These are phyloP conservation scores for Gnomoniopsis smithogilvyi DNA, from an alignment of 2,329 filamentous ascomycete species.

Conservation along the genomic window DNA sequence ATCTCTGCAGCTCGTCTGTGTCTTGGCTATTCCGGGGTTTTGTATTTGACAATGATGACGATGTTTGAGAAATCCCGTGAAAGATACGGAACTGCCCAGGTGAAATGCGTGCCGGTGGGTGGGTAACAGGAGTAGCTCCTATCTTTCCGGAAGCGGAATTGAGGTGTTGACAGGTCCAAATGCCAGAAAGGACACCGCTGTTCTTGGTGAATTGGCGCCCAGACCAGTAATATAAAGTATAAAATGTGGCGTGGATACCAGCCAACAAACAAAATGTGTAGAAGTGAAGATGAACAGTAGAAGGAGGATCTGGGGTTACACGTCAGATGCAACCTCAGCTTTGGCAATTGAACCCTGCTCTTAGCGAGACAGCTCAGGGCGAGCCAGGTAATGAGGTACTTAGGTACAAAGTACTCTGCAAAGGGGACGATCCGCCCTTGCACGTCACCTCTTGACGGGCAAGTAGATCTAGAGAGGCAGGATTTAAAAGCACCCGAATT, in stretches of 20 bases:
- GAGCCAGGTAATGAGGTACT: too few relatives aligned
- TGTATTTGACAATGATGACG: neutral
- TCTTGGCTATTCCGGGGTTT: constrained; percentile 2
- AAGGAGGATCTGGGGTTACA: neutral
- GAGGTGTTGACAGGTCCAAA: neutral
- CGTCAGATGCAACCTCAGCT: too few relatives aligned
- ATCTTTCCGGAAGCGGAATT: too few relatives aligned
- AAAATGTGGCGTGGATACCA: neutral
- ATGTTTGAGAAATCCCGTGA: neutral
- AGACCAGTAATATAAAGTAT: neutral
- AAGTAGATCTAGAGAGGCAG: too few relatives aligned
- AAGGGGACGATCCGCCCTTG: too few relatives aligned
- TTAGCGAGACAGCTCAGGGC: neutral
- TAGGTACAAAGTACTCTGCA: too few relatives aligned
- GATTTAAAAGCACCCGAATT: too few relatives aligned
- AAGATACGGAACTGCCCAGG: neutral
- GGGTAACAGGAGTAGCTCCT: too few relatives aligned
- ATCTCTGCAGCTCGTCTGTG: neutral
- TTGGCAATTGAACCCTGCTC: neutral
- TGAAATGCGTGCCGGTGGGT: neutral
- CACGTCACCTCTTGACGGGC: too few relatives aligned
- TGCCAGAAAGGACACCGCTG: neutral
- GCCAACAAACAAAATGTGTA: neutral
- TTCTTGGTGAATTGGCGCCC: neutral
- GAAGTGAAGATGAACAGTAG: neutral